phyloP scores from a whole-genome alignment of 768 basidiomycete species.

The Rhizopogon vulgaris region DNA sequence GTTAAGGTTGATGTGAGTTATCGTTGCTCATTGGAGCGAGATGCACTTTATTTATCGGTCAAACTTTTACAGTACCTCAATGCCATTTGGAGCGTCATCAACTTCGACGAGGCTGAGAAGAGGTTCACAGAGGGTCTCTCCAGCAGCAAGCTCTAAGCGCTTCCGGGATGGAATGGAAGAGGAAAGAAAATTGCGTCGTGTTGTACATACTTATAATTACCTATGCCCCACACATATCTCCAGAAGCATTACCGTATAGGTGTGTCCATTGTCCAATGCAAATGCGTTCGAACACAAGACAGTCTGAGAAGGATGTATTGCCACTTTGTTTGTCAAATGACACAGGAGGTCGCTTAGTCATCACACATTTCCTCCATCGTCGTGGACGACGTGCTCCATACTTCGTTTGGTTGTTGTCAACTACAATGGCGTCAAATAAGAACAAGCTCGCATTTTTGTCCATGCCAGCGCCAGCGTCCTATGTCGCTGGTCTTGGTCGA shows the following conservation, averaged over 20 bases:
- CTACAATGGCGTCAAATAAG: slow-evolving; percentile 43
- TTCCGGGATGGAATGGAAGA: neutral
- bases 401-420: neutral
- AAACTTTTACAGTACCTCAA: slow-evolving; percentile 52
- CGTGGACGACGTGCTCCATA: neutral
- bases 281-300: too few species aligned
- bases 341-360: neutral
- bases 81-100: slow-evolving; percentile 69
- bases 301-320: too few species aligned
- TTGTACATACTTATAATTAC: neutral
- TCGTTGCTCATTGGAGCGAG: neutral
- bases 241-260: too few species aligned
- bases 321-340: too few species aligned
- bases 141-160: slow-evolving; percentile 31
- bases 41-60: neutral
- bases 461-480: slow-evolving; percentile 92
- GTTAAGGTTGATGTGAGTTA: slow-evolving; percentile 83
- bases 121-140: slow-evolving; percentile 44
- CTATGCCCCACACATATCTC: neutral
- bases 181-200: neutral
- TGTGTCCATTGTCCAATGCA: too few species aligned
- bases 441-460: slow-evolving; percentile 86
- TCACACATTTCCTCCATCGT: neutral
- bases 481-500: slow-evolving; percentile 97
- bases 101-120: slow-evolving; percentile 71